Conservation (phyloP, 495 filamentous ascomycete genomes). For the Amorphotheca resinae region DNA sequence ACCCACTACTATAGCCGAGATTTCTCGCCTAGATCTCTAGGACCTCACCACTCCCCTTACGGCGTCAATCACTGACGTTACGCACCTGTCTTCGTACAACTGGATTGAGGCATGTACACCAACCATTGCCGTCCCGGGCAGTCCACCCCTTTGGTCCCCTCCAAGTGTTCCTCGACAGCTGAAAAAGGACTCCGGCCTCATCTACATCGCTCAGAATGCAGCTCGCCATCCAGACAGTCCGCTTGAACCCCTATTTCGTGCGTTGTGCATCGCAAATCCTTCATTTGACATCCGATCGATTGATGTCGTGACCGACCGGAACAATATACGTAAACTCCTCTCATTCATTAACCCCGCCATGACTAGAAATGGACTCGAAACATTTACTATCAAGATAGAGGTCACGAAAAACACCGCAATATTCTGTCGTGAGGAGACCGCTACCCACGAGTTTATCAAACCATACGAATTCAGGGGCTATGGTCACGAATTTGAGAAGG, state of each 20-base stretch:
- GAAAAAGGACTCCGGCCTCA: slow-evolving; percentile 26
- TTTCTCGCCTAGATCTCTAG: slow-evolving; percentile 19
- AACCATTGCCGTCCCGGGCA: slow-evolving; percentile 29
- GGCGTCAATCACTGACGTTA: slow-evolving; percentile 27
- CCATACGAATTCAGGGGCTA: slow-evolving; percentile 30
- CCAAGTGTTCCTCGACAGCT: slow-evolving; percentile 17
- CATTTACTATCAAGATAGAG: slow-evolving; percentile 36
- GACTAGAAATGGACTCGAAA: slow-evolving; percentile 18
- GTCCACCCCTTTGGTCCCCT: slow-evolving; percentile 29
- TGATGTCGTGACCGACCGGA: slow-evolving; percentile 39
- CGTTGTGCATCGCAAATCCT: slow-evolving; percentile 31
- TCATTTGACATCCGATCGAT: slow-evolving; percentile 29
- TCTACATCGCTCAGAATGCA: slow-evolving; percentile 33
- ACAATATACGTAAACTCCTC: slow-evolving; percentile 41
- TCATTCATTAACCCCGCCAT: slow-evolving; percentile 26
- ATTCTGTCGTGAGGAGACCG: slow-evolving; percentile 29
- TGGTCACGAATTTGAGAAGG: slow-evolving; percentile 38
- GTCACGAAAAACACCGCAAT: slow-evolving; percentile 28
- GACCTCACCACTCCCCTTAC: slow-evolving; percentile 7
- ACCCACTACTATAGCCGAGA: slow-evolving; percentile 14
- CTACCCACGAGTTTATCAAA: slow-evolving; percentile 13
- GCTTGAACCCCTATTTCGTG: slow-evolving; percentile 39
- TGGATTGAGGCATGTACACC: slow-evolving; percentile 30
- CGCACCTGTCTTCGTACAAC: slow-evolving; percentile 37
- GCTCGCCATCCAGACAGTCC: slow-evolving; percentile 30